Conservation (phyloP, 2,329 filamentous ascomycete species). For the Coniochaeta ligniaria region DNA sequence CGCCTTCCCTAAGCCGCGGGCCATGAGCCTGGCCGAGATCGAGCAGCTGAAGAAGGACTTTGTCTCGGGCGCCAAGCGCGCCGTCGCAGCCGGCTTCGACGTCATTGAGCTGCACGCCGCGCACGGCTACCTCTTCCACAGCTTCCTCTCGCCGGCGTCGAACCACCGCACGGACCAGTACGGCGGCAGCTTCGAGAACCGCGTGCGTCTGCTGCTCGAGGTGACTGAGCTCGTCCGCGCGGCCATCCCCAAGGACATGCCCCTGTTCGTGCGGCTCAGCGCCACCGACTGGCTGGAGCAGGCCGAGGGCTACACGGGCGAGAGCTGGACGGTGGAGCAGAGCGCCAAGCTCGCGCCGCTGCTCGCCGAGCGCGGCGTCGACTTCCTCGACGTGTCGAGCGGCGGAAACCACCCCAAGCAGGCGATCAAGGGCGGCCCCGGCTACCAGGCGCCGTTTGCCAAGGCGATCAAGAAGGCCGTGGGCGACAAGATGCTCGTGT, state of each 20-base stretch:
- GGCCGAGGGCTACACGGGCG: constrained; percentile 40
- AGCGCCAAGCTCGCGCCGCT: constrained; percentile 55
- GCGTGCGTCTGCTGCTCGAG: constrained; percentile 61
- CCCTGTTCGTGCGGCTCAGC: constrained; percentile 66
- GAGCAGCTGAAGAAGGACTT: constrained; percentile 53
- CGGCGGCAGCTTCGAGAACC: constrained; percentile 65
- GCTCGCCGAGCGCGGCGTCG: constrained; percentile 60
- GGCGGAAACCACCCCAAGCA: constrained; percentile 57
- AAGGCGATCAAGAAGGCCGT: constrained; percentile 65
- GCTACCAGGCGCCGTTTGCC: constrained; percentile 66
- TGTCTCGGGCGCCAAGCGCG: constrained; percentile 42
- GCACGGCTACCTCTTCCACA: constrained; percentile 69
- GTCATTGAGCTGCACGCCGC: constrained; percentile 68
- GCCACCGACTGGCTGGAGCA: constrained; percentile 70
- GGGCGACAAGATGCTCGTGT: constrained; percentile 46
- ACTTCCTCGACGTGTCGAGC: constrained; percentile 66
- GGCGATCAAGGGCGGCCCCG: constrained; percentile 51
- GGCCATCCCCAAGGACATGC: constrained; percentile 59
- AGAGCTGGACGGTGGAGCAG: constrained; percentile 62
- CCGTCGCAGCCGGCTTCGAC: constrained; percentile 59
- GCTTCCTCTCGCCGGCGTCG: constrained; percentile 61
- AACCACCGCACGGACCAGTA: constrained; percentile 65
- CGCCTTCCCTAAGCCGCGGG: constrained; percentile 36
- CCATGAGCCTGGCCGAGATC: constrained; percentile 60
- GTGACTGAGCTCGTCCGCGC: constrained; percentile 54